Evolutionary conservation across 371 early-diverging fungal genomes (phyloP).

Genomic region (Ordospora pajunii): DNA sequence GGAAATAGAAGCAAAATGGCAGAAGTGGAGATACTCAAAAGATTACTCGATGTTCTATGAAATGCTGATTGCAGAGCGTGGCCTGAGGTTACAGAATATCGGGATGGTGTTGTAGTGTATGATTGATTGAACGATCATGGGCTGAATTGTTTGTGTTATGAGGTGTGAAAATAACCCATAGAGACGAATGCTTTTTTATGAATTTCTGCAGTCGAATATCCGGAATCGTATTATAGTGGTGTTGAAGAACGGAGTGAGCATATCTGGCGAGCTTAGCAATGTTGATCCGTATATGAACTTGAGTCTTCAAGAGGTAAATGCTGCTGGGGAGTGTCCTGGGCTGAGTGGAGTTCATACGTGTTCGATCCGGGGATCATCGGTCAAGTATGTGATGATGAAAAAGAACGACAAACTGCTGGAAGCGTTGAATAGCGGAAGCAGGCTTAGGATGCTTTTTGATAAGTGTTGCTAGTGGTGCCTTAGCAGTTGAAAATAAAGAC

Average conservation of each 20-base stretch:
- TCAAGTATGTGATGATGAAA: slow-evolving; percentile 28
- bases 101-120: neutral
- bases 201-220: slow-evolving; percentile 93
- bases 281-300: slow-evolving; percentile 96
- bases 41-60: slow-evolving; percentile 5
- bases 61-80: neutral
- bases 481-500: too few species aligned
- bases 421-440: slow-evolving; percentile 16
- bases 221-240: slow-evolving; percentile 85
- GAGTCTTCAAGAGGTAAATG: slow-evolving; percentile 68
- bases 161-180: neutral
- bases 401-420: neutral
- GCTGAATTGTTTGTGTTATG: neutral
- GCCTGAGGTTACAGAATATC: neutral
- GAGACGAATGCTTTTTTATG: slow-evolving; percentile 77
- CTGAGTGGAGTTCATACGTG: neutral
- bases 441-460: slow-evolving; percentile 3
- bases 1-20: slow-evolving; percentile 27
- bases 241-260: slow-evolving; percentile 86
- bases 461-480: neutral
- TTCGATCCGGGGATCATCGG: slow-evolving; percentile 38
- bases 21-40: slow-evolving; percentile 27
- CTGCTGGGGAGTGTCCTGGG: slow-evolving; percentile 62
- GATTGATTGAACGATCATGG: neutral
- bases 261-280: slow-evolving; percentile 77